Evolutionary conservation across 2,329 filamentous ascomycete genomes (phyloP), one percentile per base, ranked within the genome.

Genomic region (Pezicula radicicola): DNA sequence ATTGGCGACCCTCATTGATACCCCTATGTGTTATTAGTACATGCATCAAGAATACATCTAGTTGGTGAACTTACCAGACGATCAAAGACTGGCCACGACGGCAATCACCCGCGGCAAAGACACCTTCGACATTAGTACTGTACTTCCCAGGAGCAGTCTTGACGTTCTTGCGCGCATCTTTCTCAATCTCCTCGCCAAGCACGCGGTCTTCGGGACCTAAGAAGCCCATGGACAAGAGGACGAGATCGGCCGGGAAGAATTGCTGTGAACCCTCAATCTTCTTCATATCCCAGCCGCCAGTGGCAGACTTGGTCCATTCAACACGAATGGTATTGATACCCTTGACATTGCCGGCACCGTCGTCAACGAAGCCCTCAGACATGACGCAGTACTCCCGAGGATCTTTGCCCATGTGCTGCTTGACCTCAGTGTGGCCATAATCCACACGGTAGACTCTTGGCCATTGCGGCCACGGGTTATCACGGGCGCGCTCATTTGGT

Each of bases 401-500:
- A 66, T 97, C 93, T 70, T 92, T 92, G 73, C 93, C 93, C 77
- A 92, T 93, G 77, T 97, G 92, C 62, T 93, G 91, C 72, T 93
- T 91, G 65, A 97, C 93, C 73, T 97, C 93, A 15, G 87, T 88
- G 78, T 97, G 93, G 51, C 93, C 93, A 67, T 97, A 97, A 74
- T 97, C 93, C n/a, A 97, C 89, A 63, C 93, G 91, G 81, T 96
- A 97, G 70, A 97, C 92, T 65, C 92, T 89, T 52, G 93, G 93
- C 92, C 93, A 97, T 74, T 97, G 93, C 9, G 93, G 93, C 93
- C 93, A 97, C 56, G 93, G 93, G 79, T 97, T 97, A 73, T 97
- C 93, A 57, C 84, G 83, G 58, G 89, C 91, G 74, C 93, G 91
- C 79, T 96, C 87, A 54, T 89, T 83, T 7, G 92, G 91, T 61